These are phyloP conservation scores for Pilatotrama ljubarskyi DNA, from an alignment of 768 basidiomycete genomes.

Conservation along the genomic window DNA sequence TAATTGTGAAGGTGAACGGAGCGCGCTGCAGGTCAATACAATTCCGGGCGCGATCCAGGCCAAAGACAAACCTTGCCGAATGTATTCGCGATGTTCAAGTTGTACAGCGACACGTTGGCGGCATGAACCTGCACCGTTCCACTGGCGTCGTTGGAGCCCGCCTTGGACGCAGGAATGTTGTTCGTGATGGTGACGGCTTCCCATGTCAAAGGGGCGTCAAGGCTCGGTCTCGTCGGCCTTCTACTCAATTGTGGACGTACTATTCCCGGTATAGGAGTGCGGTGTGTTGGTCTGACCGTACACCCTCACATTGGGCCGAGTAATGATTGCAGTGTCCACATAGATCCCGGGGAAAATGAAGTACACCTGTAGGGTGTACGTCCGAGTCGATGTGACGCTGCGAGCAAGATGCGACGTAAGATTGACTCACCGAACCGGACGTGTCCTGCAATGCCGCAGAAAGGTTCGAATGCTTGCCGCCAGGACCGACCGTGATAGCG, in stretches of 20 bases:
- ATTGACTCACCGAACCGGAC: constrained; percentile 20
- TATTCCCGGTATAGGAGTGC: constrained; percentile 24
- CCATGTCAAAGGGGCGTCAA: neutral
- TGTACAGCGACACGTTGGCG: constrained; percentile 27
- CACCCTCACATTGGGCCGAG: constrained; percentile 23
- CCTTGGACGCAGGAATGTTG: constrained; percentile 26
- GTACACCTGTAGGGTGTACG: constrained; percentile 18
- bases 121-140: constrained; percentile 29
- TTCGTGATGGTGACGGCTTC: constrained; percentile 29
- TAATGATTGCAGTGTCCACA: constrained; percentile 25
- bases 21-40: neutral
- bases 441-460: constrained; percentile 25
- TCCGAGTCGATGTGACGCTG: neutral
- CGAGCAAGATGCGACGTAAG: neutral
- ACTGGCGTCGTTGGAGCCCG: constrained; percentile 28
- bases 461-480: constrained; percentile 22
- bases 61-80: constrained; percentile 20
- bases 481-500: constrained; percentile 25
- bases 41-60: constrained; percentile 8
- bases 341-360: constrained; percentile 25
- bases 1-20: neutral
- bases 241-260: constrained; percentile 12
- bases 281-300: constrained; percentile 26
- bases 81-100: constrained; percentile 29
- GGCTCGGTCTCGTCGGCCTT: constrained; percentile 8